phyloP scores from a whole-genome alignment of 805 yeast genomes.

The Lipomyces starkeyi region DNA sequence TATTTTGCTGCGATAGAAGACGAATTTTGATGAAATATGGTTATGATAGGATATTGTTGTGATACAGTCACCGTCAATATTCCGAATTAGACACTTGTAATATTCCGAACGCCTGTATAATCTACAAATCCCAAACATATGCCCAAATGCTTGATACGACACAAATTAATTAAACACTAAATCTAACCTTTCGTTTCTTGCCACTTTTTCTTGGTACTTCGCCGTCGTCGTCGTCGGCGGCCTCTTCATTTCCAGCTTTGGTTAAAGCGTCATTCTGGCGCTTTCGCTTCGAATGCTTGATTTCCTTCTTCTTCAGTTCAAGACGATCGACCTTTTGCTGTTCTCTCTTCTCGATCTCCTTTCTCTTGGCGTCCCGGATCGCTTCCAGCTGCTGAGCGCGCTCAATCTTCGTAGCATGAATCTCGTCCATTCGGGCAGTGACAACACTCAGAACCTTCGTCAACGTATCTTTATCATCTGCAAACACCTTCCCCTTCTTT shows the following conservation, averaged over 20 bases:
- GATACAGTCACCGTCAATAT: background rate
- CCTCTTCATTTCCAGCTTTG: background rate
- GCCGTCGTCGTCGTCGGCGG: slow-evolving; percentile 6
- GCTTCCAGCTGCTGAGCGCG: slow-evolving; percentile 88
- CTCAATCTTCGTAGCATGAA: slow-evolving; percentile 86
- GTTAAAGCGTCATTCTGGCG: slow-evolving; percentile 42
- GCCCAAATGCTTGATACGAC: background rate
- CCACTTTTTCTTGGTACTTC: background rate
- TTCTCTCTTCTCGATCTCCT: slow-evolving; percentile 87
- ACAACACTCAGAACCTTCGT: slow-evolving; percentile 61
- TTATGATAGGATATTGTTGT: background rate
- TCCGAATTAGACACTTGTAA: background rate
- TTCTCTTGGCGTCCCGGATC: slow-evolving; percentile 80
- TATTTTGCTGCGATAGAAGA: background rate
- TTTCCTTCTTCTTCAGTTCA: slow-evolving; percentile 77
- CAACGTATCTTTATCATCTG: slow-evolving; percentile 67
- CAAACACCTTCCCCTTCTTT: slow-evolving; percentile 62
- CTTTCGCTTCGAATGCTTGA: slow-evolving; percentile 69
- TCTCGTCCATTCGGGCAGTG: slow-evolving; percentile 74
- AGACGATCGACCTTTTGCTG: slow-evolving; percentile 67
- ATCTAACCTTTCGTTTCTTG: slow-evolving; percentile 23
- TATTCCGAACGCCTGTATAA: background rate
- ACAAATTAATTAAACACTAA: slow-evolving; percentile 9
- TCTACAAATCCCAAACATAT: background rate
- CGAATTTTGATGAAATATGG: background rate